These are phyloP conservation scores for Eucalyptus caleyi DNA, from an alignment of 345 rosid species.

Conservation along the genomic window DNA sequence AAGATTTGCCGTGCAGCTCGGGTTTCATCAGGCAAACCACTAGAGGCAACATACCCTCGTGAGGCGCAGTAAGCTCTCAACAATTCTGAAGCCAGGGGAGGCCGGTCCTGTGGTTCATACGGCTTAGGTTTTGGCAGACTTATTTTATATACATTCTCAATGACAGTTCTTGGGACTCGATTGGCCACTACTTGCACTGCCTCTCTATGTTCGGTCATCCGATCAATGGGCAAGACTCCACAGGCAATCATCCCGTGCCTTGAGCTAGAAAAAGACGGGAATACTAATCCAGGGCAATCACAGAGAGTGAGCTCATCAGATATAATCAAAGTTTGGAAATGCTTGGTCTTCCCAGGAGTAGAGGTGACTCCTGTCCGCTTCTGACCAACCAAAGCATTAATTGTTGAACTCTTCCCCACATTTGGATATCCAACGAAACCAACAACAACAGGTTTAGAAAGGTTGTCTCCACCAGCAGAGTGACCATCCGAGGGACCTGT, in stretches of 20 bases:
- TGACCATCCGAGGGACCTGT: constrained; percentile 8
- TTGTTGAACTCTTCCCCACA: constrained; percentile 92
- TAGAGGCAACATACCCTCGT: constrained; percentile 76
- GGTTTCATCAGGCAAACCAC: constrained; percentile 94
- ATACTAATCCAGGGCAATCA: constrained; percentile 89
- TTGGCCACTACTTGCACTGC: constrained; percentile 87
- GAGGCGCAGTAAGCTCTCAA: constrained; percentile 70
- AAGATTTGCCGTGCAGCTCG: constrained; percentile 76
- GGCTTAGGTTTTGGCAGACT: constrained; percentile 75
- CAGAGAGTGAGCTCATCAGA: constrained; percentile 76
- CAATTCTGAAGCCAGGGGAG: constrained; percentile 73
- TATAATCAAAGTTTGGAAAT: constrained; percentile 82
- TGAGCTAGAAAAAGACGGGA: constrained; percentile 89
- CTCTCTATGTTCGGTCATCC: constrained; percentile 87
- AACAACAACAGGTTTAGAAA: constrained; percentile 39
- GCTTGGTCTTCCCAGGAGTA: constrained; percentile 94
- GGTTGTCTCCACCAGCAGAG: background rate
- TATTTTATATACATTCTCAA: constrained; percentile 68
- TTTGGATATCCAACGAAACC: constrained; percentile 96
- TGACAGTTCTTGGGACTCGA: constrained; percentile 47
- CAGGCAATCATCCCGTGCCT: constrained; percentile 88
- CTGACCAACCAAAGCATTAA: constrained; percentile 90
- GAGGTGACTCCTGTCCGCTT: constrained; percentile 90
- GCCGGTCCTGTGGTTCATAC: constrained; percentile 62
- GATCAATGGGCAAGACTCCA: constrained; percentile 86